Evolutionary conservation across 73 alveolate species (phyloP).

Genomic region (Breviolum minutum): DNA sequence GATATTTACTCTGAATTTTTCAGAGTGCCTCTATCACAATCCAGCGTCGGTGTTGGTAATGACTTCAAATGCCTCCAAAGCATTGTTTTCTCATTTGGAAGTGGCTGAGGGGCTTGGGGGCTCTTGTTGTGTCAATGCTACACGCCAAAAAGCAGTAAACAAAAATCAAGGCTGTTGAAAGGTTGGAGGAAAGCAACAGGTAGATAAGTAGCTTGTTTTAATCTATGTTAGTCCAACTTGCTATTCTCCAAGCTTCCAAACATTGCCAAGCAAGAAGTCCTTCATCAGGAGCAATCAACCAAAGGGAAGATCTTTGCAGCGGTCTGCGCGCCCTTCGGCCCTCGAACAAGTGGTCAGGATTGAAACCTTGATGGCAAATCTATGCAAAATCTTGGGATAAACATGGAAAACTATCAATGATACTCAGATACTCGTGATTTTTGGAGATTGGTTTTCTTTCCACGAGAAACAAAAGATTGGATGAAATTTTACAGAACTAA

Average conservation of each 20-base stretch:
- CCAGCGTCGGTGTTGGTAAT: neutral
- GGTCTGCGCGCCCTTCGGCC: constrained; percentile 75
- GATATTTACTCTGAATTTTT: neutral
- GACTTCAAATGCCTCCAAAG: too few species aligned
- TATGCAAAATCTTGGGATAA: neutral
- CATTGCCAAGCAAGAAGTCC: too few species aligned
- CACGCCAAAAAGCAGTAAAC: neutral
- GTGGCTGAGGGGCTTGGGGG: neutral
- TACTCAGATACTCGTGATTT: neutral
- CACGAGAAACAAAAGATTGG: neutral
- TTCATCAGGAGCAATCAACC: constrained; percentile 47
- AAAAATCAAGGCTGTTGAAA: neutral
- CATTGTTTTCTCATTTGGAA: too few species aligned
- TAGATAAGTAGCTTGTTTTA: neutral
- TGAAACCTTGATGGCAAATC: neutral
- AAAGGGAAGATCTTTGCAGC: constrained; percentile 79
- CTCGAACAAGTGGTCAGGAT: neutral
- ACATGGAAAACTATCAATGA: neutral
- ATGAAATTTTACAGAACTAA: neutral
- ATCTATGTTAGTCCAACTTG: neutral
- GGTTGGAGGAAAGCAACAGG: too few species aligned
- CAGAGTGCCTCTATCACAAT: neutral
- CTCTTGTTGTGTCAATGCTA: neutral
- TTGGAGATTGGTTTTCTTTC: neutral
- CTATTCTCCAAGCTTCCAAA: too few species aligned